These are phyloP conservation scores for Xylariomycetidae sp. DNA, from an alignment of 2,329 filamentous ascomycete genomes.

Conservation along the genomic window DNA sequence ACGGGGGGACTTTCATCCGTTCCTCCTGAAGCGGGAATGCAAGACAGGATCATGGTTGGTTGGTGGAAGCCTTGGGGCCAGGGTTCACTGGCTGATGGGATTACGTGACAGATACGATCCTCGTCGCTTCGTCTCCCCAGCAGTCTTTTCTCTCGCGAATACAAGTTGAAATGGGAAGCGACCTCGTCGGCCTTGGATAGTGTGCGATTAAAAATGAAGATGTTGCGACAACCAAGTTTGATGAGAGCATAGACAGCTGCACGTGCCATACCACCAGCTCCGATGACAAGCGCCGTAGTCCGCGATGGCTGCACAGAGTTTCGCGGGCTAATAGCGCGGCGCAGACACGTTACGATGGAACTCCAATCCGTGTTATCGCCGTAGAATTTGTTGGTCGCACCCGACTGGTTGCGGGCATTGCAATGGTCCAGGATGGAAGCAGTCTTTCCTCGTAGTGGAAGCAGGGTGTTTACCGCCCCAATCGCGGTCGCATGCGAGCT, in stretches of 20 bases:
- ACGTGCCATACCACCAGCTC: conserved; percentile 65
- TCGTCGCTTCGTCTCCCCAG: conserved; percentile 28
- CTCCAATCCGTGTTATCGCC: conserved; percentile 69
- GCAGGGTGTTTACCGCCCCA: conserved; percentile 65
- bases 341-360: conserved; percentile 55
- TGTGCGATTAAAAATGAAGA: conserved; percentile 67
- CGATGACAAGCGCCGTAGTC: conserved; percentile 52
- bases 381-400: conserved; percentile 57
- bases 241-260: conserved; percentile 69
- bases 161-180: conserved; percentile 60
- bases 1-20: conserved; percentile 56
- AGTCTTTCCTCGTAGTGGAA: conserved; percentile 54
- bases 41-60: conserved; percentile 66
- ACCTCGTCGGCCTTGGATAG: conserved; percentile 53
- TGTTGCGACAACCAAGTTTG: conserved; percentile 64
- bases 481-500: conserved; percentile 65
- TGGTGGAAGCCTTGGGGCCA: conserved; percentile 59
- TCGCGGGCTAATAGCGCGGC: conserved; percentile 62
- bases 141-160: conserved; percentile 31
- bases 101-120: conserved; percentile 43
- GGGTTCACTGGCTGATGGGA: conserved; percentile 49
- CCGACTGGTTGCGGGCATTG: conserved; percentile 53
- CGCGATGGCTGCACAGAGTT: conserved; percentile 50
- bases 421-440: conserved; percentile 47
- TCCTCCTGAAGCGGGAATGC: conserved; percentile 60